Conservation (phyloP, 2,329 filamentous ascomycete species). For the Penicillium hesseltinei region DNA sequence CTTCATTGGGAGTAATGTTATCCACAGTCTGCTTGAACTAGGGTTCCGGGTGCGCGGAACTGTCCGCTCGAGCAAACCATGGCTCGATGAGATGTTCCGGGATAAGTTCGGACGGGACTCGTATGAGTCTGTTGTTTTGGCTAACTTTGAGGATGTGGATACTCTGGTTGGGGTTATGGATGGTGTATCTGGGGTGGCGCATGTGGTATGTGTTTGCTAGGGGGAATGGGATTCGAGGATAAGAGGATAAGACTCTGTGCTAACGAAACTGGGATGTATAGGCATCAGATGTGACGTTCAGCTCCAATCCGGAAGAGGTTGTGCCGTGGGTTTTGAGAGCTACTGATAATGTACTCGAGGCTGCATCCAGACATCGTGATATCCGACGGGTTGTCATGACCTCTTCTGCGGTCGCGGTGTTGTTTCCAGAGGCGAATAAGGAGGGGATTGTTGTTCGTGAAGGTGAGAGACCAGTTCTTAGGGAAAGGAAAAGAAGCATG, state of each 20-base stretch:
- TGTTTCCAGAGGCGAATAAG: neutral
- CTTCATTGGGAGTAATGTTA: constrained; percentile 44
- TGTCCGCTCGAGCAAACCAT: constrained; percentile 36
- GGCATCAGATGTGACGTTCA: constrained; percentile 14
- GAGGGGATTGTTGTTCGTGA: constrained; percentile 10
- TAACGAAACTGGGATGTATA: neutral
- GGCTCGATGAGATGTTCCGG: constrained; percentile 32
- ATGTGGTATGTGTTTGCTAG: constrained; percentile 5
- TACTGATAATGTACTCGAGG: constrained; percentile 15
- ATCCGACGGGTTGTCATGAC: constrained; percentile 20
- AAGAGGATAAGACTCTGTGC: neutral
- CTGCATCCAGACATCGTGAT: constrained; percentile 2
- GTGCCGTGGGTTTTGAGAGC: constrained; percentile 9
- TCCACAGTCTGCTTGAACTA: constrained; percentile 38
- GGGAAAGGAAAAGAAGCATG: neutral
- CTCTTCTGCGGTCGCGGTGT: constrained; percentile 18
- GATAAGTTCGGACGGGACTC: constrained; percentile 22
- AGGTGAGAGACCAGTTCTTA: constrained; percentile 7
- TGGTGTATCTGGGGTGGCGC: constrained; percentile 14
- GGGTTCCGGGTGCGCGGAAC: constrained; percentile 48
- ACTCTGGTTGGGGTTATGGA: constrained; percentile 20
- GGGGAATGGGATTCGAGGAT: too few species aligned
- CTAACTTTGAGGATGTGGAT: constrained; percentile 3
- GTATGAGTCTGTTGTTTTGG: constrained; percentile 23
- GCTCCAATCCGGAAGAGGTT: constrained; percentile 11